These are phyloP conservation scores for Primulina huaijiensis DNA, from an alignment of 257 asterid genomes.

Conservation along the genomic window DNA sequence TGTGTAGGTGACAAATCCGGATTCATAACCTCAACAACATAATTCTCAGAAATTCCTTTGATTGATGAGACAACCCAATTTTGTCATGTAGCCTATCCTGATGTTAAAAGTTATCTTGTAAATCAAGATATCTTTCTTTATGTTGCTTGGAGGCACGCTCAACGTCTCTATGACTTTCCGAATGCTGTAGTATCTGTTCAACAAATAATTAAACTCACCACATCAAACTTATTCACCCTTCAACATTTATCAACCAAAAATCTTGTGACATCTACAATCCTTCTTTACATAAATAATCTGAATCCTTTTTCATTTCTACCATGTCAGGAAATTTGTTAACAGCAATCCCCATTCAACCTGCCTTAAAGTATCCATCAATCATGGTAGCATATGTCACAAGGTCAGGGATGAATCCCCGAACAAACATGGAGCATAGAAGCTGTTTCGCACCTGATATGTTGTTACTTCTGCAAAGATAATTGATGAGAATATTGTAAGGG, in stretches of 20 bases:
- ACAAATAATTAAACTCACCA: constrained; percentile 48
- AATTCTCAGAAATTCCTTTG: constrained; percentile 40
- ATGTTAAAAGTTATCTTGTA: constrained; percentile 53
- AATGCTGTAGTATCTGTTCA: constrained; percentile 47
- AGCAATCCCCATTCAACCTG: constrained; percentile 39
- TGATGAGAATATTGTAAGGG: constrained; percentile 54
- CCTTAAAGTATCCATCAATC: constrained; percentile 60
- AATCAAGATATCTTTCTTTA: constrained; percentile 42
- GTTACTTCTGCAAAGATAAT: constrained; percentile 48
- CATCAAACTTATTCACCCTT: constrained; percentile 40
- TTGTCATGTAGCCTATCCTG: constrained; percentile 52
- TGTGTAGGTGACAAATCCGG: constrained; percentile 61
- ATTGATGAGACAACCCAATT: constrained; percentile 50
- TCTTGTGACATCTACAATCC: constrained; percentile 34
- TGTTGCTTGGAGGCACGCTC: constrained; percentile 45
- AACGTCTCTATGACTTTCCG: constrained; percentile 42
- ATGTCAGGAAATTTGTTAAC: constrained; percentile 45
- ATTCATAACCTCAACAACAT: constrained; percentile 47
- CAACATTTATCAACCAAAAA: constrained; percentile 44
- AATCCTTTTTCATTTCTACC: constrained; percentile 41
- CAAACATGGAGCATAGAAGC: constrained; percentile 61
- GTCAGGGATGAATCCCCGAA: constrained; percentile 71
- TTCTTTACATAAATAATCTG: constrained; percentile 69
- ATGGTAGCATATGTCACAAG: constrained; percentile 62
- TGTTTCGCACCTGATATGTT: constrained; percentile 50